A percentile compares a stretch with the other conserved stretches of the same genome.
Conservation (phyloP, 139 green algal species). For the Chlamydomonas schloesseri region DNA sequence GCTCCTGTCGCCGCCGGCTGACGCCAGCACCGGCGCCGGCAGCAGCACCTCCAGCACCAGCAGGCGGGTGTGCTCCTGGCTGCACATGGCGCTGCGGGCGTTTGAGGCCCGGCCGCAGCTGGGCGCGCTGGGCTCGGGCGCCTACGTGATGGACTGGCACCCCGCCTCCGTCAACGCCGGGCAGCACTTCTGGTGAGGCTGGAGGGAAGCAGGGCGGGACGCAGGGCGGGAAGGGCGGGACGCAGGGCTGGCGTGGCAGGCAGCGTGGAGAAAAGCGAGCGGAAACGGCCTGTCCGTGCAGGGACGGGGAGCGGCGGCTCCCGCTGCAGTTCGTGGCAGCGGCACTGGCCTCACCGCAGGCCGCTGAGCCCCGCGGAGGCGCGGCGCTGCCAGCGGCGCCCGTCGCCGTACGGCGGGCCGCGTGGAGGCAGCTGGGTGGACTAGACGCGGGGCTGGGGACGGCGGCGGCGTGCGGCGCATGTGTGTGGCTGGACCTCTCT, state of each 20-base stretch:
- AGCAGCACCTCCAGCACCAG: too few species aligned
- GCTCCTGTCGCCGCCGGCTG: not conserved
- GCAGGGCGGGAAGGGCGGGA: not conserved
- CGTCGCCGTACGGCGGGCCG: not conserved
- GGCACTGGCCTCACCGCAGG: not conserved
- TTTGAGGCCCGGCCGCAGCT: slow-evolving; percentile 7
- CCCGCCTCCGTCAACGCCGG: not conserved
- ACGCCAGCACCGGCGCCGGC: too few species aligned
- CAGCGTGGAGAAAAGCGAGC: too few species aligned
- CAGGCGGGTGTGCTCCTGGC: not conserved
- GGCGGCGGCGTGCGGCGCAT: not conserved
- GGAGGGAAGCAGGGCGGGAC: too few species aligned
- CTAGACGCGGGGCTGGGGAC: not conserved
- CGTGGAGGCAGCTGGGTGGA: not conserved
- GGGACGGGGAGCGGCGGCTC: not conserved
- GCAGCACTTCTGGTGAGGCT: slow-evolving; percentile 15
- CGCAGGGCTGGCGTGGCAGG: not conserved
- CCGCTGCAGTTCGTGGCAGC: slow-evolving; percentile 16
- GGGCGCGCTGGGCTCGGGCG: not conserved
- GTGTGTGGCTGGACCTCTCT: not conserved
- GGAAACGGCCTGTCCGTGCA: too few species aligned
- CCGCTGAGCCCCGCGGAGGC: not conserved
- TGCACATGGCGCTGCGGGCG: not conserved
- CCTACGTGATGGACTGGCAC: slow-evolving; percentile 19
- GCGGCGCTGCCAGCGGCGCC: not conserved